Evolutionary conservation across 441 rosid genomes (phyloP).

Genomic region (Adansonia madagascariensis): DNA sequence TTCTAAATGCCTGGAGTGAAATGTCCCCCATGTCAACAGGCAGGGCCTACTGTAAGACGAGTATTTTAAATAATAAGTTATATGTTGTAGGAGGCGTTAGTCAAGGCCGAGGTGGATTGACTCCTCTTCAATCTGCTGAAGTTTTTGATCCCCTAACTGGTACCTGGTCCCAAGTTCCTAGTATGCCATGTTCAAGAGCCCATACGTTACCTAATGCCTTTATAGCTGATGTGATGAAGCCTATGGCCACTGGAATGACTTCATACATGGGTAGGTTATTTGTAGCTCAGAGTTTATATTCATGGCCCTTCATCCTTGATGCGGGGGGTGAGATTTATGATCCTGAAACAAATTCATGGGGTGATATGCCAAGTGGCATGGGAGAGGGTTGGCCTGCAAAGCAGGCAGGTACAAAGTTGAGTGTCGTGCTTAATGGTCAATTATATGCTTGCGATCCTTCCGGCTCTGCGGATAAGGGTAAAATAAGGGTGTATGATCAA

Average conservation of each 20-base stretch:
- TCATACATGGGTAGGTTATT: conserved; percentile 80
- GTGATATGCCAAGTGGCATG: conserved; percentile 88
- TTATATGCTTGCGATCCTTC: conserved; percentile 78
- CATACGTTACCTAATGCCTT: conserved; percentile 76
- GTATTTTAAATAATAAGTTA: conserved; percentile 65
- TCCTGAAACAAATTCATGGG: conserved; percentile 74
- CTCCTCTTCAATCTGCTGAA: conserved; percentile 86
- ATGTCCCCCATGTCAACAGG: conserved; percentile 65
- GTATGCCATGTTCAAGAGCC: conserved; percentile 84
- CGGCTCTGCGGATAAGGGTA: conserved; percentile 59
- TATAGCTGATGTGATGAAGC: conserved; percentile 73
- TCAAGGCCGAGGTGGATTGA: conserved; percentile 54
- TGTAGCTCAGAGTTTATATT: conserved; percentile 87
- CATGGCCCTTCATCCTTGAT: conserved; percentile 92
- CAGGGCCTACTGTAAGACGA: conserved; percentile 81
- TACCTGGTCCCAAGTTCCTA: conserved; percentile 75
- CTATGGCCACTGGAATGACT: conserved; percentile 92
- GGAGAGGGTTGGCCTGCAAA: conserved; percentile 94
- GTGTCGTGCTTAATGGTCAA: conserved; percentile 79
- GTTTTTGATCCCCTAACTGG: conserved; percentile 64
- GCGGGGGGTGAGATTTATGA: conserved; percentile 88
- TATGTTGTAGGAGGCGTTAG: conserved; percentile 88
- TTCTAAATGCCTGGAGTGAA: conserved; percentile 68
- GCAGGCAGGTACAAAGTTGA: conserved; percentile 81
- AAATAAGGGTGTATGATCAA: conserved; percentile 79